A percentile compares a stretch with the other conserved stretches of the same genome.
Conservation (phyloP, 352 stramenopile species). For the Pythium dissotocum region DNA sequence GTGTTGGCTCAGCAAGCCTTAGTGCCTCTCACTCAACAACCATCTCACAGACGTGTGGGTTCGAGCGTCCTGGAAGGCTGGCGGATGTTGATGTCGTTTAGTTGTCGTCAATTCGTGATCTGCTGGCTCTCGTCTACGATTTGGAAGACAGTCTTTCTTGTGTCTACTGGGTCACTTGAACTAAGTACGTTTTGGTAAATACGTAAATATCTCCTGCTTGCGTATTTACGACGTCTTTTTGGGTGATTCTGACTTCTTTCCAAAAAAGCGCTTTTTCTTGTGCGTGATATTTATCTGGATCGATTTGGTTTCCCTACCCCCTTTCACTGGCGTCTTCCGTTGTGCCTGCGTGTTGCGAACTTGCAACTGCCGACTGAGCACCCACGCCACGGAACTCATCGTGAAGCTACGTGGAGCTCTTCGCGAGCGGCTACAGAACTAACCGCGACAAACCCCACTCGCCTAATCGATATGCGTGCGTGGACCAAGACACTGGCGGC, state of each 20-base stretch:
- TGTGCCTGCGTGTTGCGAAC: neutral
- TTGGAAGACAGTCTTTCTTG: too few relatives aligned
- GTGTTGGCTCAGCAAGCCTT: neutral
- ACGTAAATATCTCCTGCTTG: neutral
- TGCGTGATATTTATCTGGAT: neutral
- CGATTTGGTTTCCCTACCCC: neutral
- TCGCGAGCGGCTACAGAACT: neutral
- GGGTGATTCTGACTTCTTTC: neutral
- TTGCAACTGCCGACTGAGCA: neutral
- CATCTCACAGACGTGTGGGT: too few relatives aligned
- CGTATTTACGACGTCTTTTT: neutral
- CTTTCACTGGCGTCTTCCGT: neutral
- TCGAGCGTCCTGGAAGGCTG: too few relatives aligned
- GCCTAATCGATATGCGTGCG: conserved; percentile 13
- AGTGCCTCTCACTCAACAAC: too few relatives aligned
- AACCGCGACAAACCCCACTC: neutral
- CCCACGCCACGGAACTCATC: neutral
- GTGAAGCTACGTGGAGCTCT: conserved; percentile 2
- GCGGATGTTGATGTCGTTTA: neutral
- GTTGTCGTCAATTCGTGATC: neutral
- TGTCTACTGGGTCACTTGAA: too few relatives aligned
- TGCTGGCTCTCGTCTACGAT: too few relatives aligned
- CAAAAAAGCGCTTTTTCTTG: neutral
- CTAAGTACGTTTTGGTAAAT: too few relatives aligned
- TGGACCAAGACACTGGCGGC: conserved; percentile 9